Base-by-base conservation (phyloP, 352 stramenopile species). In the Phytophthora syringae region DNA sequence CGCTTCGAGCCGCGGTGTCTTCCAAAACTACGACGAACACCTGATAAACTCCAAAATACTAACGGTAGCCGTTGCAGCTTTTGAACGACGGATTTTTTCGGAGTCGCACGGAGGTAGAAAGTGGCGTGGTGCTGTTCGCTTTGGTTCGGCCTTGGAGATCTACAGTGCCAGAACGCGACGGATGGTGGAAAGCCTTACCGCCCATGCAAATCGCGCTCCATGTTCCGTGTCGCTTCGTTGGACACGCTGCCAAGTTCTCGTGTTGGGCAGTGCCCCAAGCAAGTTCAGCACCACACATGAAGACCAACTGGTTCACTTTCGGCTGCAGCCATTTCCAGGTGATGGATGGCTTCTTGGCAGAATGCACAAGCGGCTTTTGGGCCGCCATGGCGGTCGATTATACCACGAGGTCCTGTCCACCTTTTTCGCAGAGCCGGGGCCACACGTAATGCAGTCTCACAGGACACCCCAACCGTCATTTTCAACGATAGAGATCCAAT, bases 1-100 rank as follows among this genome's bases (percentile, higher is more conserved):
- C 60, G 51, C 11, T 62, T 51, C 25, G 51, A 67, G 11, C 58
- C 64, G 16, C 60, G 52, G 21, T 72, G 64, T 20, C 45, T 72
- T 7, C 51, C 64, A 1, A 21, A n/a, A n/a, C 48, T 49, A 18
- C 15, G 30, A 27, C 7, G 37, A 13, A 10, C 5, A 18, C 16
- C 21, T 6, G 39, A 48, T 60, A 18, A 36, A 10, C 28, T 36
- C 28, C 1, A 36, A 36, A n/a, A n/a, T n/a, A n/a, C n/a, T n/a
- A n/a, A n/a, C n/a, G n/a, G n/a, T n/a, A n/a, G n/a, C n/a, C n/a
- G n/a, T n/a, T n/a, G n/a, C n/a, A n/a, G n/a, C n/a, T n/a, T n/a
- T 11, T 40, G 18, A n/a, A 15, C 15, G 16, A 9, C 36, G 36
- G 13, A 42, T 42, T 42, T 20, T 42, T 21, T 37, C 36, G 16